Conservation (phyloP, 345 rosid genomes). For the Arabidopsis suecica region DNA sequence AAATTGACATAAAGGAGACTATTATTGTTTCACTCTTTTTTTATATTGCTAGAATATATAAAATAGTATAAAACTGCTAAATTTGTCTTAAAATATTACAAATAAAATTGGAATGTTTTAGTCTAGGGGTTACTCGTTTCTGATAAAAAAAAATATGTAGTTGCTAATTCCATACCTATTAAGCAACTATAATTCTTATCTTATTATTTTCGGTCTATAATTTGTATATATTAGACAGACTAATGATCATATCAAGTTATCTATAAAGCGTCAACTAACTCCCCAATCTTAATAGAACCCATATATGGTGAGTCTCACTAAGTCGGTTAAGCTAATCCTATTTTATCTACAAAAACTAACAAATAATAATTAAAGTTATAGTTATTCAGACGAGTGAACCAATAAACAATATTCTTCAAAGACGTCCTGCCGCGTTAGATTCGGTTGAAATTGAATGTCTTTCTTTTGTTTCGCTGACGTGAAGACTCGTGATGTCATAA, state of each 20-base stretch:
- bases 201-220: background rate
- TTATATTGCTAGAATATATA: background rate
- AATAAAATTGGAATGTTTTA: background rate
- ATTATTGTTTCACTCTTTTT: background rate
- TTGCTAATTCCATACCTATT: background rate
- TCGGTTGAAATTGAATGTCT: conserved; percentile 24
- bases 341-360: background rate
- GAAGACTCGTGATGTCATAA: conserved; percentile 29
- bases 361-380: background rate
- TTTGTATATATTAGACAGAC: background rate
- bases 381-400: conserved; percentile 30
- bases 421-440: conserved; percentile 37
- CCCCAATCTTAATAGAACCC: background rate
- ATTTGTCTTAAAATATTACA: background rate
- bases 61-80: background rate
- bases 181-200: background rate
- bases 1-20: conserved; percentile 21
- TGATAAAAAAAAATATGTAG: background rate
- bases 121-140: background rate
- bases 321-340: background rate
- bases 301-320: conserved; percentile 24
- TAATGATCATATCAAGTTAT: background rate
- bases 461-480: conserved; percentile 19
- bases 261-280: background rate
- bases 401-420: conserved; percentile 30